These are phyloP conservation scores for Leptosphaerulina australis DNA, from an alignment of 2,329 filamentous ascomycete species.

Conservation along the genomic window DNA sequence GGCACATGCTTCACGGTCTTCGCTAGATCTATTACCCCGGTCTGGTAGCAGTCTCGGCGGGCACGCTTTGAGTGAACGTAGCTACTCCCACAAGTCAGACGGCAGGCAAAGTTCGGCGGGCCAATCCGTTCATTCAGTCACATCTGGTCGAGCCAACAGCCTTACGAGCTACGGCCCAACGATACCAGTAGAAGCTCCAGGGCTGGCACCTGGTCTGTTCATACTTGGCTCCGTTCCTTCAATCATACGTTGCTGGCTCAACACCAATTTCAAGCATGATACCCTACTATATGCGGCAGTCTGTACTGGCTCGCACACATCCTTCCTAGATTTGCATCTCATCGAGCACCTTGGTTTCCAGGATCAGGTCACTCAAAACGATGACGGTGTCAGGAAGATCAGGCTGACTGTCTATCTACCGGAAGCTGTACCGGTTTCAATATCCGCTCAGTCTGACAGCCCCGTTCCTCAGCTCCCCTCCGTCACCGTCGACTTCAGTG, in stretches of 20 bases:
- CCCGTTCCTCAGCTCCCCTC: conserved; percentile 80
- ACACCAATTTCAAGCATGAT: conserved; percentile 85
- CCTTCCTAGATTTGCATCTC: conserved; percentile 76
- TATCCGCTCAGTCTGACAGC: conserved; percentile 70
- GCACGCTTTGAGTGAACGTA: conserved; percentile 84
- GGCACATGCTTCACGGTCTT: conserved; percentile 80
- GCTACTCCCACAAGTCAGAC: conserved; percentile 93
- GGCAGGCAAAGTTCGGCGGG: conserved; percentile 93
- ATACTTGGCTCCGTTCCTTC: conserved; percentile 87
- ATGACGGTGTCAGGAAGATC: conserved; percentile 71
- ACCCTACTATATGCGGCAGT: conserved; percentile 89
- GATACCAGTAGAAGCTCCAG: conserved; percentile 73
- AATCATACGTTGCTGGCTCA: conserved; percentile 95
- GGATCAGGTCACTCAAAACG: conserved; percentile 68
- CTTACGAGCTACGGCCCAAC: conserved; percentile 71
- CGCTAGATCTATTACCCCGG: conserved; percentile 79
- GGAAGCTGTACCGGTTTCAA: conserved; percentile 81
- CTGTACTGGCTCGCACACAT: conserved; percentile 89
- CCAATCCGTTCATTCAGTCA: conserved; percentile 77
- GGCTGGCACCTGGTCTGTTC: conserved; percentile 82
- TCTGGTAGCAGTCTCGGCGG: conserved; percentile 80
- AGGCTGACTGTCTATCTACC: conserved; percentile 86
- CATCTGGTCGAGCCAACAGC: conserved; percentile 83
- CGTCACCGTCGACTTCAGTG: conserved; percentile 78
- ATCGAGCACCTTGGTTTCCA: conserved; percentile 75